Conservation (phyloP, 768 basidiomycete species). For the Hericium erinaceus region DNA sequence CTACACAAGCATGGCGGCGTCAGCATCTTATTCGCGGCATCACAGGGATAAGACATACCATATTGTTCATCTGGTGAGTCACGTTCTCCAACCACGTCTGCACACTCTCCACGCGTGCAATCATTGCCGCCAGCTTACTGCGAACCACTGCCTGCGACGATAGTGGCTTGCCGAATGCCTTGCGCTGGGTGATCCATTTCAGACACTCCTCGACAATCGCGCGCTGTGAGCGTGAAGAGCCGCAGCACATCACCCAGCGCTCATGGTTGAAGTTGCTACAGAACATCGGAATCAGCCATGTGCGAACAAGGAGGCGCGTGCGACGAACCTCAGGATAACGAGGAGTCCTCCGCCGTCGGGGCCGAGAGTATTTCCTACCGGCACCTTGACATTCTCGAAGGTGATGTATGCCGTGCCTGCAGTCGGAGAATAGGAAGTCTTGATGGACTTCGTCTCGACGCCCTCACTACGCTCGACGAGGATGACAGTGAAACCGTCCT, state of each 20-base stretch:
- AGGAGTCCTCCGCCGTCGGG: slow-evolving; percentile 66
- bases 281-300: slow-evolving; percentile 20
- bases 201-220: slow-evolving; percentile 74
- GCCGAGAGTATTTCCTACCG: slow-evolving; percentile 81
- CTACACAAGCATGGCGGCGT: slow-evolving; percentile 23
- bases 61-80: slow-evolving; percentile 82
- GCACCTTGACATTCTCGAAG: slow-evolving; percentile 79
- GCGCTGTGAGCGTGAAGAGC: slow-evolving; percentile 57
- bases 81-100: slow-evolving; percentile 85
- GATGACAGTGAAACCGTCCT: slow-evolving; percentile 72
- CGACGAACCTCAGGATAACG: slow-evolving; percentile 42
- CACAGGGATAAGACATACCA: slow-evolving; percentile 34
- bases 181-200: slow-evolving; percentile 84
- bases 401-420: slow-evolving; percentile 85
- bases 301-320: neutral
- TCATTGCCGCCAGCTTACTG: slow-evolving; percentile 82
- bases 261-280: slow-evolving; percentile 89
- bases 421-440: slow-evolving; percentile 81
- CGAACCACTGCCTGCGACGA: slow-evolving; percentile 82
- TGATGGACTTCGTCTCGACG: slow-evolving; percentile 78
- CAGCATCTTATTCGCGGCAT: slow-evolving; percentile 2
- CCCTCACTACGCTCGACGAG: slow-evolving; percentile 77
- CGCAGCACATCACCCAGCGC: slow-evolving; percentile 85
- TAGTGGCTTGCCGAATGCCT: slow-evolving; percentile 86
- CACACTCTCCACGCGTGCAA: slow-evolving; percentile 69